phyloP scores from a whole-genome alignment of 2,329 filamentous ascomycete species.

The Stemphylium beticola region DNA sequence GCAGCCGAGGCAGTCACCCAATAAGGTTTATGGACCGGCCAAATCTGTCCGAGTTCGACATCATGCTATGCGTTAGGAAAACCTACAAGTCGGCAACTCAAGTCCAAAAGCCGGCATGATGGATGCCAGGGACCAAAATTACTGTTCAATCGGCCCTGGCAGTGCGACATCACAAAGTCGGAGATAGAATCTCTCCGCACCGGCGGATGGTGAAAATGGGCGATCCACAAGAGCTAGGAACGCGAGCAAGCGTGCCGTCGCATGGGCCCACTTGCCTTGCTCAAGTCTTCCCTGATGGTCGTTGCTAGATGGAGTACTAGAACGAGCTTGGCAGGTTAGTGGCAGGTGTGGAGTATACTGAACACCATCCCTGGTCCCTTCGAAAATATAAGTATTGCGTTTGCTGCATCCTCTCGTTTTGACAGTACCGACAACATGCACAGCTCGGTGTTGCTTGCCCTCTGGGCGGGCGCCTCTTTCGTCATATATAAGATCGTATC shows the following conservation, averaged over 20 bases:
- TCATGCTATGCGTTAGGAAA: no score
- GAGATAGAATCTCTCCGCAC: not conserved
- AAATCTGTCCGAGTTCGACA: no score
- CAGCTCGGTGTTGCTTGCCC: constrained; percentile 30
- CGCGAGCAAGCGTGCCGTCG: not conserved
- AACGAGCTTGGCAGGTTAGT: not conserved
- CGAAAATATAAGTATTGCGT: not conserved
- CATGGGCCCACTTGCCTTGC: constrained; percentile 1
- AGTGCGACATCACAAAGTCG: not conserved
- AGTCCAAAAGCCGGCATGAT: no score
- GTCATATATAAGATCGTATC: constrained; percentile 38
- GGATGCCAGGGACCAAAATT: no score
- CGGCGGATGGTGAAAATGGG: not conserved
- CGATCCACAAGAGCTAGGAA: not conserved
- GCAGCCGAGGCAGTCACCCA: no score
- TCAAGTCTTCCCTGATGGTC: not conserved
- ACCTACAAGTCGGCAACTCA: no score
- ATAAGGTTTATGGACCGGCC: no score
- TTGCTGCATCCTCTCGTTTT: not conserved
- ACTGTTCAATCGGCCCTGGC: not conserved
- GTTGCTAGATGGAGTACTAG: not conserved
- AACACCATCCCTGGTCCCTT: not conserved
- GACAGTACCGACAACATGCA: constrained; percentile 30
- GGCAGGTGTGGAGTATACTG: not conserved
- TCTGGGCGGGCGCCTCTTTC: constrained; percentile 42